Evolutionary conservation across 495 filamentous ascomycete species (phyloP), one percentile per base, ranked within the genome.

Genomic region (Penicillium waksmanii): DNA sequence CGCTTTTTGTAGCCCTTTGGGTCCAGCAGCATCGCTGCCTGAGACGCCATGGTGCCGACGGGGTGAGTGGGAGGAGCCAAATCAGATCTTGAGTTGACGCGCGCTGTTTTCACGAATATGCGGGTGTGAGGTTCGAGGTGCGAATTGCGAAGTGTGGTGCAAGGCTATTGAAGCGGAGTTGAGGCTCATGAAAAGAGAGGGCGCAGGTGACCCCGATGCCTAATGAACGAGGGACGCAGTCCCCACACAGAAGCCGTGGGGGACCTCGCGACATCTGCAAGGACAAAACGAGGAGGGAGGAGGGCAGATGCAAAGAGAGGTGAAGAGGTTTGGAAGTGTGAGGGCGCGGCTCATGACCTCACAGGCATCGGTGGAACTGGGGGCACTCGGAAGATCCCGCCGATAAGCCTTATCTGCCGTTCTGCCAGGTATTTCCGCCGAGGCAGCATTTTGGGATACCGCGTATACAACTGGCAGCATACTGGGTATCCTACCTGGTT

Each of bases 21-120:
- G 56, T 79, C 71, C 60, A 79, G 56, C 35, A 79, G 69, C 75
- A 79, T 77, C 33, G 75, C 74, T 31, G 78, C 71, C 47, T 74
- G 63, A 36, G 77, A 78, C 36, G 72, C 75, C 78, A 80, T 79
- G 61, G 18, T 66, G 53, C 54, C 54, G 60, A 19, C 18, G 27
- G 13, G 12, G 7, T 19, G 4, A 44, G 19, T 12, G n/a, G 1
- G 15, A 17, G 6, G 17, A 19, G 5, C 7, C 17, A 44, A 44
- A 44, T 38, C 36, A 38, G 15, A 38, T 38, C 11, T n/a, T 38
- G 36, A n/a, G 18, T 23, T 10, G n/a, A 31, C 31, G n/a, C 43
- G 42, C n/a, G 17, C 17, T n/a, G 42, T 44, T 18, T 19, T 13
- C 13, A 18, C 15, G 15, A 18, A 44, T 44, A 17, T 21, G 17